Evolutionary conservation across 805 yeast species (phyloP), one percentile per base, ranked within the genome.

Genomic region (Gaillardinia entomophila): DNA sequence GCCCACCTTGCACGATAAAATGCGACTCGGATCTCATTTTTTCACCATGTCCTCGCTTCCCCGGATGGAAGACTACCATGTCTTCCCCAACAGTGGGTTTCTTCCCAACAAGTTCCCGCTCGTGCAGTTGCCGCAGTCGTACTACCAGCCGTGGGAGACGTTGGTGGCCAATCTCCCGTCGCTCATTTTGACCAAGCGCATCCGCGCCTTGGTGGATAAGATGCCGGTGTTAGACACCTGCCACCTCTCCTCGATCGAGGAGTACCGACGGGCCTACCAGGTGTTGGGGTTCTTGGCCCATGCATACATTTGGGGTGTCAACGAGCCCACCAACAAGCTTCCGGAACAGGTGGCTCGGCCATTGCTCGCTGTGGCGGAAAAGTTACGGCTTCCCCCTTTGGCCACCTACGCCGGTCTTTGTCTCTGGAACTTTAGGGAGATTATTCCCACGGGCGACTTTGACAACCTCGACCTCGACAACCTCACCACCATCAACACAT

Each of bases 301-400:
- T 55, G 95, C 92, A 1, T 89, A 89, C 51, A 79, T 89, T 16
- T 89, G 97, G 97, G 82, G 86, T 2, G 75, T 75, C 14, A 77
- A 75, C 34, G 53, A 56, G 29, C 82, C 94, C 12, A 55, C 60
- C 10, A 79, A 82, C 38, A 63, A 57, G 26, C 55, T 90, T 12
- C 96, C 97, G 1, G 59, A 52, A 30, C 76, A 74, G 39, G 48
- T 89, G 15, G 81, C 96, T 1, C 57, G 64, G 31, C 97, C 97
- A 0, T 71, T 86, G 61, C 42, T 83, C 2, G 60, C 58, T 28
- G 74, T 77, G 0, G 61, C 83, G 6, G 73, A 75, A 2, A 47
- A 63, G 19, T 66, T 90, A 39, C 79, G 82, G 15, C 62, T 89
- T 12, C 96, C 96, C 1, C 95, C 96, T 0, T 57, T 89, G 18